A percentile compares a stretch with the other conserved stretches of the same genome.
Conservation (phyloP, 768 basidiomycete genomes). For the Chalciporus sphaerocephalus region DNA sequence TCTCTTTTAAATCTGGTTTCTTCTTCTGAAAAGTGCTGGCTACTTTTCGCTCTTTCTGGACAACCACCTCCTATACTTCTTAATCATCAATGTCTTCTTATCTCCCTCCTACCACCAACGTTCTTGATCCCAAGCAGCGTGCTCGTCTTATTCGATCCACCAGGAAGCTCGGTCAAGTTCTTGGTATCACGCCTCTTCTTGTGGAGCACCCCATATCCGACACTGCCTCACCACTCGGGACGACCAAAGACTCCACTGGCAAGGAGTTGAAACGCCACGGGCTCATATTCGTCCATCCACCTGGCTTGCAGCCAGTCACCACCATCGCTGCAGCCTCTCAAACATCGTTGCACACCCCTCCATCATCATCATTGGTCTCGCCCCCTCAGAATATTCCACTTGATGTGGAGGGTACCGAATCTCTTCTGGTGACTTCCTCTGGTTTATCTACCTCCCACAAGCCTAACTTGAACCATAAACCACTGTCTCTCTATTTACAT, state of each 20-base stretch:
- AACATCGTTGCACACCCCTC: constrained; percentile 10
- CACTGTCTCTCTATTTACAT: constrained; percentile 21
- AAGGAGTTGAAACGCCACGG: constrained; percentile 30
- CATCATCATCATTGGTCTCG: constrained; percentile 18
- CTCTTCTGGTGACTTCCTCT: constrained; percentile 10
- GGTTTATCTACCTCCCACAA: constrained; percentile 16
- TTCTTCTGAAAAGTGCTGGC: constrained; percentile 9
- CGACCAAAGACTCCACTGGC: constrained; percentile 8
- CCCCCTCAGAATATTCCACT: constrained; percentile 5
- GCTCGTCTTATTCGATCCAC: constrained; percentile 36
- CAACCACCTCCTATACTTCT: constrained; percentile 21
- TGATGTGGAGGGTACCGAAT: constrained; percentile 9
- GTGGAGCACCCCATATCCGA: constrained; percentile 25
- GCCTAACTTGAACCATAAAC: constrained; percentile 12
- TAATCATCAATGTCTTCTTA: constrained; percentile 14
- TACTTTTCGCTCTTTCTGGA: neutral
- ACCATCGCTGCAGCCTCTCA: constrained; percentile 15
- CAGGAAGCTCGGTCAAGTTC: constrained; percentile 33
- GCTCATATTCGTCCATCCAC: constrained; percentile 26
- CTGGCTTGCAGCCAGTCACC: constrained; percentile 19
- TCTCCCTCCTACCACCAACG: constrained; percentile 35
- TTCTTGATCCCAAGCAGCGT: constrained; percentile 30
- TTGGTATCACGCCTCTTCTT: constrained; percentile 36
- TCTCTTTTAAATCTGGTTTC: neutral
- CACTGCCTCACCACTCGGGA: constrained; percentile 22